Evolutionary conservation across 2,329 filamentous ascomycete genomes (phyloP).

Genomic region (Macrophomina pseudophaseolina): DNA sequence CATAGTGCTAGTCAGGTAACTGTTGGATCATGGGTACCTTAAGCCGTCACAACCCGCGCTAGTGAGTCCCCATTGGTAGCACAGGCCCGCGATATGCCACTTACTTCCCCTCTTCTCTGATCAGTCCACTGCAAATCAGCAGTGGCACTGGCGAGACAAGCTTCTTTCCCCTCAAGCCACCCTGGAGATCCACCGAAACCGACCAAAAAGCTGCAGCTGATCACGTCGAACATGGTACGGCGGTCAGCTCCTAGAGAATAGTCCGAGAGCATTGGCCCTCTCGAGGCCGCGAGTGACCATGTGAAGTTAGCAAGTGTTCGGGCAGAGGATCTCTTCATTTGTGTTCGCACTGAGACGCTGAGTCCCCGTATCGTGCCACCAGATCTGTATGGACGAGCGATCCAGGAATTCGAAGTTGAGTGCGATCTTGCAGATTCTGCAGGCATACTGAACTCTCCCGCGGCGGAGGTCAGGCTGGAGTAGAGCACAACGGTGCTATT

Average conservation of each 20-base stretch:
- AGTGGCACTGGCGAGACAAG: not conserved
- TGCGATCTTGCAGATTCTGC: too few relatives aligned
- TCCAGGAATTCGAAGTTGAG: too few relatives aligned
- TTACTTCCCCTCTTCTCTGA: not conserved
- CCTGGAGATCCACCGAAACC: not conserved
- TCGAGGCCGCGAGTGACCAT: not conserved
- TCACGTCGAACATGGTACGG: not conserved
- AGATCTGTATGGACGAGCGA: too few relatives aligned
- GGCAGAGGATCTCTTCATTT: too few relatives aligned
- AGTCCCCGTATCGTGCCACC: too few relatives aligned
- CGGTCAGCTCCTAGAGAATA: not conserved
- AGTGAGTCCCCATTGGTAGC: conserved; percentile 9
- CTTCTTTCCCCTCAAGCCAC: conserved; percentile 6
- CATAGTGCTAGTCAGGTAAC: not conserved
- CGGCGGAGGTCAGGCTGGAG: too few relatives aligned
- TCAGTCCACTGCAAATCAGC: not conserved
- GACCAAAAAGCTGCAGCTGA: not conserved
- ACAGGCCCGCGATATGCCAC: not conserved
- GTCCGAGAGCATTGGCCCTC: not conserved
- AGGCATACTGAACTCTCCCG: too few relatives aligned
- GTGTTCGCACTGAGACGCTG: too few relatives aligned
- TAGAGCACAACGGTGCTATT: too few relatives aligned
- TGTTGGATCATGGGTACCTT: not conserved
- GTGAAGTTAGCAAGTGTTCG: too few relatives aligned
- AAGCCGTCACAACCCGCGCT: conserved; percentile 19